These are phyloP conservation scores for Monosporozyma aerobia DNA, from an alignment of 805 yeast genomes.

Conservation along the genomic window DNA sequence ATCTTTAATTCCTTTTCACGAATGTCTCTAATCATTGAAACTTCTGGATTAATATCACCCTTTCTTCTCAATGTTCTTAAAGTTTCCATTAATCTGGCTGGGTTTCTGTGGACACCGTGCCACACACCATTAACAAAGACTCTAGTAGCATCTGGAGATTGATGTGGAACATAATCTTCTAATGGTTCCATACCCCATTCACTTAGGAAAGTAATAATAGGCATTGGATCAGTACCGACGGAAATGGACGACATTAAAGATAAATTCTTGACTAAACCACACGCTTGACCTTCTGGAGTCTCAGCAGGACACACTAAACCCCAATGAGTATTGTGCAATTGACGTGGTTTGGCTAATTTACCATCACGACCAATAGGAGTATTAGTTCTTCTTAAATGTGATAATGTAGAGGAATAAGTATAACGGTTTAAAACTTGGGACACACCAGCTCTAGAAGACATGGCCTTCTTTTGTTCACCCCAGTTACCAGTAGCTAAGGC, in stretches of 20 bases:
- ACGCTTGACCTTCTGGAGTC: slow-evolving; percentile 99
- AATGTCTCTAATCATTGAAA: slow-evolving; percentile 91
- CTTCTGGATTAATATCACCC: slow-evolving; percentile 94
- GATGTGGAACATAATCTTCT: slow-evolving; percentile 90
- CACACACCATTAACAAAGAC: slow-evolving; percentile 98
- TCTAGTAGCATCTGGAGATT: slow-evolving; percentile 83
- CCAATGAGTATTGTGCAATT: slow-evolving; percentile 98
- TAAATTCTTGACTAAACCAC: slow-evolving; percentile 96
- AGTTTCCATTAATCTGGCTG: slow-evolving; percentile 83
- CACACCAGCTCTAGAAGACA: slow-evolving; percentile 98
- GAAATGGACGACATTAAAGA: slow-evolving; percentile 96
- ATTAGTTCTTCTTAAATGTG: slow-evolving; percentile 97
- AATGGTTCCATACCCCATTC: slow-evolving; percentile 99
- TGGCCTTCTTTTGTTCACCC: slow-evolving; percentile 99
- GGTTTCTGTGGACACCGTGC: slow-evolving; percentile 98
- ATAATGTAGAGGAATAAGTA: slow-evolving; percentile 95
- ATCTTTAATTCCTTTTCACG: slow-evolving; percentile 94
- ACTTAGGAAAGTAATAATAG: slow-evolving; percentile 83
- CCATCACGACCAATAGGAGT: slow-evolving; percentile 99
- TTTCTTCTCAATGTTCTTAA: slow-evolving; percentile 86
- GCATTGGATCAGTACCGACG: slow-evolving; percentile 95
- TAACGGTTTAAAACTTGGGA: slow-evolving; percentile 97
- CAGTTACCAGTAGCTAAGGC: slow-evolving; percentile 99
- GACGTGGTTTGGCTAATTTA: slow-evolving; percentile 97
- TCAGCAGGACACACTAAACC: slow-evolving; percentile 99